phyloP scores from a whole-genome alignment of 106 monocot species.

The Allium sativum region DNA sequence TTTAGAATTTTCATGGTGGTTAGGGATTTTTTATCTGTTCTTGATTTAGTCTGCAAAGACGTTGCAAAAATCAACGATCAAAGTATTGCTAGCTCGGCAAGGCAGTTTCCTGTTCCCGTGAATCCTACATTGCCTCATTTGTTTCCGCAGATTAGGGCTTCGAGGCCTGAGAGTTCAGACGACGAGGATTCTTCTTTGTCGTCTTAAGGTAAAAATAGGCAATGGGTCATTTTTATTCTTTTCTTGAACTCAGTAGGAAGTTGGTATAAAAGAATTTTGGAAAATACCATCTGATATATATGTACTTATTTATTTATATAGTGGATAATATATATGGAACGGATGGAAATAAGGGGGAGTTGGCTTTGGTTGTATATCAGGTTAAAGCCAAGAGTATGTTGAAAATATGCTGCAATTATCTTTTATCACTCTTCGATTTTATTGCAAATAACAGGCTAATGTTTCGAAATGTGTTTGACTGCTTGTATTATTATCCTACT shows the following conservation, averaged over 20 bases:
- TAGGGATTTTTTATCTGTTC: constrained; percentile 62
- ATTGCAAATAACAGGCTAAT: too few species aligned
- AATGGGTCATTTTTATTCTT: constrained; percentile 3
- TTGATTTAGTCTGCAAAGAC: constrained; percentile 82
- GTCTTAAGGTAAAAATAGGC: constrained; percentile 1
- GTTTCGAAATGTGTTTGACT: too few species aligned
- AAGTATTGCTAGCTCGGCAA: constrained; percentile 21
- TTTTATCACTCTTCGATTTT: too few species aligned
- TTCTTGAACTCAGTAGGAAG: constrained; percentile 22
- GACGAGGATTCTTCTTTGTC: constrained; percentile 44
- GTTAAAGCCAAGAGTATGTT: not conserved
- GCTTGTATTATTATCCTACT: too few species aligned
- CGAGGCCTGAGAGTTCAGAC: constrained; percentile 45
- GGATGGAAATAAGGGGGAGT: constrained; percentile 1
- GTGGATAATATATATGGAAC: not conserved
- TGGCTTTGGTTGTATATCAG: not conserved
- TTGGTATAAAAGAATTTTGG: constrained; percentile 13
- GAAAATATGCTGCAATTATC: not conserved
- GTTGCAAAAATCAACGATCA: constrained; percentile 55
- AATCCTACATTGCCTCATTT: constrained; percentile 35
- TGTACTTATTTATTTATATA: constrained; percentile 3
- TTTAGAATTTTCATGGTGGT: constrained; percentile 91
- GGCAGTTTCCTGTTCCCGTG: constrained; percentile 55
- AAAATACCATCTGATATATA: not conserved
- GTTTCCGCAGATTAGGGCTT: constrained; percentile 33